phyloP scores from a whole-genome alignment of 2,329 filamentous ascomycete species.

The Ceratocystis papillata region DNA sequence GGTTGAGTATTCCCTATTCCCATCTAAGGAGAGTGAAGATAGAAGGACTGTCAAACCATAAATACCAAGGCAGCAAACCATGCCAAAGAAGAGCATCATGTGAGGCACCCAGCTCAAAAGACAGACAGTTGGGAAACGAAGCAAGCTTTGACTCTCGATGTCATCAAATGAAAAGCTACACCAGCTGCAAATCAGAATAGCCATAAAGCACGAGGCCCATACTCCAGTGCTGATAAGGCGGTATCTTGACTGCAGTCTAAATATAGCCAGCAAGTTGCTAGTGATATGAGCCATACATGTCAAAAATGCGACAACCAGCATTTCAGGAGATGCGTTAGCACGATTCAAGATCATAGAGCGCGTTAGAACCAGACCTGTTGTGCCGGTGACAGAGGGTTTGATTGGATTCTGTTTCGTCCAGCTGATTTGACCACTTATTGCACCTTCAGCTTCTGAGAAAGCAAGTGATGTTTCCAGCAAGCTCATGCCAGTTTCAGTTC shows the following conservation, averaged over 20 bases:
- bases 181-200: slow-evolving; percentile 68
- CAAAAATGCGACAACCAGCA: slow-evolving; percentile 76
- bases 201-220: slow-evolving; percentile 87
- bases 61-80: slow-evolving; percentile 62
- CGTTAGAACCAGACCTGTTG: slow-evolving; percentile 33
- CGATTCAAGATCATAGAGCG: slow-evolving; percentile 60
- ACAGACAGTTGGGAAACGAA: slow-evolving; percentile 86
- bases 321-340: slow-evolving; percentile 81
- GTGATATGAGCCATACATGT: slow-evolving; percentile 80
- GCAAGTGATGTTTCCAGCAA: slow-evolving; percentile 92
- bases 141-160: slow-evolving; percentile 50
- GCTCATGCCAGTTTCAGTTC: slow-evolving; percentile 88
- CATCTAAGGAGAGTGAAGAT: slow-evolving; percentile 42
- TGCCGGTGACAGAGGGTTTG: slow-evolving; percentile 35
- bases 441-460: slow-evolving; percentile 88
- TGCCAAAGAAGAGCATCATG: slow-evolving; percentile 72
- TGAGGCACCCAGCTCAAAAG: slow-evolving; percentile 93
- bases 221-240: slow-evolving; percentile 79
- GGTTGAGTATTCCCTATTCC: slow-evolving; percentile 4
- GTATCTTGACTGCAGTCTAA: slow-evolving; percentile 66
- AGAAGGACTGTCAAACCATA: slow-evolving; percentile 67
- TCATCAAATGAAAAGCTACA: slow-evolving; percentile 51
- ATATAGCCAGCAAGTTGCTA: slow-evolving; percentile 70
- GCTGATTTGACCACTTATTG: slow-evolving; percentile 68
- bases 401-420: slow-evolving; percentile 50